Percentiles rank a stretch among this genome's conserved stretches.
phyloP scores from a whole-genome alignment of 768 basidiomycete species.

The Phlebiopsis flavidoalba region DNA sequence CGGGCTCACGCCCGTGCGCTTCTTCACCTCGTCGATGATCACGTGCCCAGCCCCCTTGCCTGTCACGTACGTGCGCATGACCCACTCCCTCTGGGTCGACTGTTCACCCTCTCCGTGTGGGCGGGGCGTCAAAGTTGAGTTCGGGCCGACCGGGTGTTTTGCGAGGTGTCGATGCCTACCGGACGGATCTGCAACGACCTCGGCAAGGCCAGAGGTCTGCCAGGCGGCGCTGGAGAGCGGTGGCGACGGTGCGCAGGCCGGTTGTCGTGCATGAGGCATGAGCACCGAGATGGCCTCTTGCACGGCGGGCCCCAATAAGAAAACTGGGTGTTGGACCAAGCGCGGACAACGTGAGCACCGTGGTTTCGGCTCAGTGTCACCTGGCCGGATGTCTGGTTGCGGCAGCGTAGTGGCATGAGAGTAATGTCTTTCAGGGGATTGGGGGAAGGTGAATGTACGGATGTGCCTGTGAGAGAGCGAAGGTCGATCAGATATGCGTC shows the following conservation, averaged over 20 bases:
- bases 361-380: constrained; percentile 44
- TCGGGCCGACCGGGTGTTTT: constrained; percentile 7
- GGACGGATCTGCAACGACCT: constrained; percentile 16
- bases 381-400: constrained; percentile 37
- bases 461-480: constrained; percentile 28
- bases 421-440: constrained; percentile 46
- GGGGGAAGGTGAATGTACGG: too few relatives aligned
- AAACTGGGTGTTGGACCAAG: constrained; percentile 51
- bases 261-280: constrained; percentile 33
- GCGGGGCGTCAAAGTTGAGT: constrained; percentile 5
- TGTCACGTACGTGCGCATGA: constrained; percentile 27
- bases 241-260: constrained; percentile 35
- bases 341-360: constrained; percentile 43
- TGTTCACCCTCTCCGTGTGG: constrained; percentile 9
- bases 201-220: constrained; percentile 24
- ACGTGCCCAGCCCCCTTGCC: constrained; percentile 44
- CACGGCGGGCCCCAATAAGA: constrained; percentile 51
- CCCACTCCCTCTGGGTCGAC: constrained; percentile 15
- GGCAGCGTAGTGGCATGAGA: constrained; percentile 32
- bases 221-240: constrained; percentile 37
- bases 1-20: constrained; percentile 40
- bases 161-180: constrained; percentile 15
- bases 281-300: constrained; percentile 46
- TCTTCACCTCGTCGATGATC: constrained; percentile 45
- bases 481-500: neutral